A percentile compares a stretch with the other conserved stretches of the same genome.
Evolutionary conservation across 805 yeast genomes (phyloP).

Genomic region (Jamesozyma rosinii): DNA sequence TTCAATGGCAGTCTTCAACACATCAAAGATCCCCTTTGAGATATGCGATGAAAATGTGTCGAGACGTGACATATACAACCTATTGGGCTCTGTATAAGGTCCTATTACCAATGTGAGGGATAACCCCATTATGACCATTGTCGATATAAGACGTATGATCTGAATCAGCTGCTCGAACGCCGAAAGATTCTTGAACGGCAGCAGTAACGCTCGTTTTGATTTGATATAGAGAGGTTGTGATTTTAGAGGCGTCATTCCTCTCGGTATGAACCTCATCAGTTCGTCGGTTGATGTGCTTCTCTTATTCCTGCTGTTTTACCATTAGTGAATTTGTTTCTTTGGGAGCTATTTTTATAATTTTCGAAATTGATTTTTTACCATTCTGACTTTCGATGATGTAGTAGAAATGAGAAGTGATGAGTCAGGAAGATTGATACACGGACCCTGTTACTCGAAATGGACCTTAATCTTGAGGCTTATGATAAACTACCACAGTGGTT

Average conservation of each 20-base stretch:
- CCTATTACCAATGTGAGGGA: slow-evolving; percentile 17
- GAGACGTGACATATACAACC: slow-evolving; percentile 17
- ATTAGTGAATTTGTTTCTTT: no score
- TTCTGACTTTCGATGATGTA: no score
- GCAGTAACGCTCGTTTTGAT: neutral
- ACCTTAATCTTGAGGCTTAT: no score
- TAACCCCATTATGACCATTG: slow-evolving; percentile 14
- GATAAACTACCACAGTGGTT: no score
- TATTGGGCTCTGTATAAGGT: slow-evolving; percentile 15
- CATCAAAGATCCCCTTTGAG: slow-evolving; percentile 20
- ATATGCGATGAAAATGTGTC: slow-evolving; percentile 21
- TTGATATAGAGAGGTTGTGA: neutral
- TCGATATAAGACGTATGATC: slow-evolving; percentile 15
- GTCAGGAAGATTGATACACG: no score
- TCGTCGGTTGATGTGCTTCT: no score
- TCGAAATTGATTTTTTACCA: no score
- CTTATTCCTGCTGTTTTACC: no score
- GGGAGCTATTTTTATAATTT: no score
- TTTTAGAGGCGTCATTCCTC: neutral
- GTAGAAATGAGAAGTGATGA: no score
- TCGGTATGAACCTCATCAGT: neutral
- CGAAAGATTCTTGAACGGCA: slow-evolving; percentile 19
- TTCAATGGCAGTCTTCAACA: slow-evolving; percentile 19
- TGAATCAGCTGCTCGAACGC: slow-evolving; percentile 19
- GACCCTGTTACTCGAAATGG: no score